Evolutionary conservation across 352 stramenopile species (phyloP).

Genomic region (Globisporangium rhizosaccharum): DNA sequence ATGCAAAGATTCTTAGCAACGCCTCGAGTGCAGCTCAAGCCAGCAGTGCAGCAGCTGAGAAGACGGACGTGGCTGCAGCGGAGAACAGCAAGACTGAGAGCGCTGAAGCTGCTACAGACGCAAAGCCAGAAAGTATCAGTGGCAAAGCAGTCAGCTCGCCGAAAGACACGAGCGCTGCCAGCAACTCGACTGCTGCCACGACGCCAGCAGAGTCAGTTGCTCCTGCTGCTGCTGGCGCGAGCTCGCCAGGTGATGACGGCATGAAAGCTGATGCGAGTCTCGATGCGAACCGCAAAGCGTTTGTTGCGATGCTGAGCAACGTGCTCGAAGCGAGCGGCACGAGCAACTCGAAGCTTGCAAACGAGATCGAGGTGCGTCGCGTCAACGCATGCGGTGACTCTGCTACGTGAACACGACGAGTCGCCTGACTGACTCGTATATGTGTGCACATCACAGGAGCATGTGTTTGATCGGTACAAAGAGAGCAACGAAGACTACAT

Average conservation of each 20-base stretch:
- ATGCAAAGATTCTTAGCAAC: no score
- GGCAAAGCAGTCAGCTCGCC: no score
- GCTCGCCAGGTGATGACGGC: background rate
- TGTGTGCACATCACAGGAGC: slow-evolving; percentile 23
- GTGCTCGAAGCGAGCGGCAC: slow-evolving; percentile 40
- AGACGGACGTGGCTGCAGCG: no score
- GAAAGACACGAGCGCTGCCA: slow-evolving; percentile 1
- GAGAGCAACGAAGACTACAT: slow-evolving; percentile 76
- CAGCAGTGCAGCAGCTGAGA: no score
- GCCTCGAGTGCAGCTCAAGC: no score
- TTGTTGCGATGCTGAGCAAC: slow-evolving; percentile 66
- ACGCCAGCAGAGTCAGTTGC: background rate
- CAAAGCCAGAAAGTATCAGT: no score
- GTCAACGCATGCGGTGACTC: background rate
- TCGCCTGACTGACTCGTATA: background rate
- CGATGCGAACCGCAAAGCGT: slow-evolving; percentile 52
- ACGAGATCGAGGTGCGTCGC: slow-evolving; percentile 59
- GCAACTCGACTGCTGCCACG: background rate
- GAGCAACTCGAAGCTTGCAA: slow-evolving; percentile 35
- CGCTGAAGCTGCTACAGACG: no score
- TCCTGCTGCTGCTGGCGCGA: background rate
- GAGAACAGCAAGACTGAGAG: no score
- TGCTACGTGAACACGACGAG: background rate
- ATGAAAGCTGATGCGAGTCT: slow-evolving; percentile 30
- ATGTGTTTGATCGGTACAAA: slow-evolving; percentile 79